Conservation (phyloP, 306 rosid genomes). For the Purshia tridentata region DNA sequence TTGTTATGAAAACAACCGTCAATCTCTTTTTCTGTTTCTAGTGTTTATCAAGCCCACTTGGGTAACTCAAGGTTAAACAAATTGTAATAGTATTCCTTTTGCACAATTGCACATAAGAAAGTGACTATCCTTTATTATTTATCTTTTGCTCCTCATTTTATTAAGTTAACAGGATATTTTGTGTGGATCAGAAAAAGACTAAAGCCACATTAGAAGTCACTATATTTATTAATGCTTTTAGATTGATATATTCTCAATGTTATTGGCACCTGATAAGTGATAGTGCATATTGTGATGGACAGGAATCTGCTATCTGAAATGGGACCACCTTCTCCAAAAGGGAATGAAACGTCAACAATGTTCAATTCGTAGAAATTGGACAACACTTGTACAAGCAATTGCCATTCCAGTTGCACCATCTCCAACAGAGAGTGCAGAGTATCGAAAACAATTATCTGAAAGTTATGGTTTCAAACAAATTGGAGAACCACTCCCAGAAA, state of each 20-base stretch:
- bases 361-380: conserved; percentile 37
- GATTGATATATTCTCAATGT: not conserved
- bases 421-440: conserved; percentile 53
- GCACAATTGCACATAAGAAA: not conserved
- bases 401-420: conserved; percentile 66
- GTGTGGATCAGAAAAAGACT: not conserved
- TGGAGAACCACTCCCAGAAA: conserved; percentile 78
- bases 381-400: conserved; percentile 55
- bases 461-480: conserved; percentile 76
- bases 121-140: not conserved
- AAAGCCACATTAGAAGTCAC: not conserved
- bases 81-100: not conserved
- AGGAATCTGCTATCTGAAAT: conserved; percentile 46
- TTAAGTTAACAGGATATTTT: not conserved
- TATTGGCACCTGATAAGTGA: conserved; percentile 22
- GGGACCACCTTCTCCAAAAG: conserved; percentile 37
- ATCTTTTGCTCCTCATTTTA: not conserved
- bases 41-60: too few relatives aligned
- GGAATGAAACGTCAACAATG: conserved; percentile 36
- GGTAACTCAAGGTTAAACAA: too few relatives aligned
- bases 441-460: conserved; percentile 66
- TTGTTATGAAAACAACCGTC: too few relatives aligned
- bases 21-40: too few relatives aligned
- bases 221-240: not conserved
- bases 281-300: conserved; percentile 33